These are phyloP conservation scores for Penicillium sp. DNA, from an alignment of 2,329 filamentous ascomycete genomes.

Conservation along the genomic window DNA sequence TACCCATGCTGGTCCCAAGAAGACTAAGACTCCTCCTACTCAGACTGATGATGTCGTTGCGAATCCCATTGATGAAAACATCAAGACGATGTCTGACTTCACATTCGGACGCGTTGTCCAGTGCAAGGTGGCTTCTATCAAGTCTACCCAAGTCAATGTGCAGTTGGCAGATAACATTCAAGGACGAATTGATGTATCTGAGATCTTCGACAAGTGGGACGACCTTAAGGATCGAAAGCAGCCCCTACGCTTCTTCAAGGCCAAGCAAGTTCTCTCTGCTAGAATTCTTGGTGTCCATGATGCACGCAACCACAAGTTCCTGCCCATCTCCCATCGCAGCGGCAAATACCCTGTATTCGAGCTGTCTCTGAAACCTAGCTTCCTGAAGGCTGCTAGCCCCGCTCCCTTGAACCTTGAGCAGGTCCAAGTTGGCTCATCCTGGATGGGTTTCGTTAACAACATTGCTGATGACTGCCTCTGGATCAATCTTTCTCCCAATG, in stretches of 20 bases:
- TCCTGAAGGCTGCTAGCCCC: slow-evolving; percentile 57
- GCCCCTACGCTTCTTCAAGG: slow-evolving; percentile 75
- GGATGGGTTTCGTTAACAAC: slow-evolving; percentile 91
- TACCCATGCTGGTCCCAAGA: slow-evolving; percentile 53
- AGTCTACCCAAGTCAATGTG: slow-evolving; percentile 91
- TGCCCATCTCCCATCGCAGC: slow-evolving; percentile 85
- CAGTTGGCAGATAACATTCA: slow-evolving; percentile 84
- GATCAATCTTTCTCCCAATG: slow-evolving; percentile 86
- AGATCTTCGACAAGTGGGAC: slow-evolving; percentile 86
- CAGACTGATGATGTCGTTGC: slow-evolving; percentile 44
- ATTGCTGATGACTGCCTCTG: slow-evolving; percentile 77
- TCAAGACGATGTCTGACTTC: slow-evolving; percentile 72
- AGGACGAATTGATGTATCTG: slow-evolving; percentile 90
- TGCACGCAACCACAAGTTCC: slow-evolving; percentile 84
- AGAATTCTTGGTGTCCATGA: slow-evolving; percentile 87
- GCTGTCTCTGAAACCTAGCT: slow-evolving; percentile 76
- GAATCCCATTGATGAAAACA: slow-evolving; percentile 68
- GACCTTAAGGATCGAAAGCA: slow-evolving; percentile 81
- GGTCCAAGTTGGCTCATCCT: slow-evolving; percentile 70
- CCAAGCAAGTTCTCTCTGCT: slow-evolving; percentile 72
- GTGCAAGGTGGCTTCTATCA: slow-evolving; percentile 80
- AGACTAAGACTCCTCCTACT: slow-evolving; percentile 46
- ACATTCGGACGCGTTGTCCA: slow-evolving; percentile 73
- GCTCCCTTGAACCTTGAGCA: slow-evolving; percentile 72
- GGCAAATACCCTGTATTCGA: slow-evolving; percentile 81